phyloP scores from a whole-genome alignment of 2,329 filamentous ascomycete genomes.

The Lecanicillium sp. region DNA sequence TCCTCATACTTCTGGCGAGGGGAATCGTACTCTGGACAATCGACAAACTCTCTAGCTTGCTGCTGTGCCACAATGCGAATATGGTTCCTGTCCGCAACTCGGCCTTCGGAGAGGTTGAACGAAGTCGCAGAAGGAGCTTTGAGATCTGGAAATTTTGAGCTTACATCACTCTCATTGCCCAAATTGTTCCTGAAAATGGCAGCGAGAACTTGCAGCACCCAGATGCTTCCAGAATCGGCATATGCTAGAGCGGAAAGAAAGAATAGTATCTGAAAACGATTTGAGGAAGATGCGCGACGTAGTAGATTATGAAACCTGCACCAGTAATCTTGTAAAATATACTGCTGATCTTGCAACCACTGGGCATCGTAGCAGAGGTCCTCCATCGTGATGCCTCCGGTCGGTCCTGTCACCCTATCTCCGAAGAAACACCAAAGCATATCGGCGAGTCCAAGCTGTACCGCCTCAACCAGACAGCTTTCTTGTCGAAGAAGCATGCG shows the following conservation, averaged over 20 bases:
- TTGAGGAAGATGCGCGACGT: background rate
- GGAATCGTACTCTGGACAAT: background rate
- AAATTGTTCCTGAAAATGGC: background rate
- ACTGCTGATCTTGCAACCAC: background rate
- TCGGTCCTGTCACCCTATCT: background rate
- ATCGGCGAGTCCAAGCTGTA: background rate
- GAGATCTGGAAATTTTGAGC: no score
- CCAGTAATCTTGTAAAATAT: background rate
- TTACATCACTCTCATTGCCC: no score
- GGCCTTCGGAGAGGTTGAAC: background rate
- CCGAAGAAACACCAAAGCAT: background rate
- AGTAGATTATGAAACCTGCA: background rate
- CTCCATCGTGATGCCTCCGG: background rate
- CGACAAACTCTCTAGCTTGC: background rate
- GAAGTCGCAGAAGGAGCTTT: background rate
- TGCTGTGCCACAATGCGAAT: background rate
- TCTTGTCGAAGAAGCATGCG: background rate
- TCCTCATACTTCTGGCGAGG: background rate
- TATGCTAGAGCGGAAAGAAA: background rate
- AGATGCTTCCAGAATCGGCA: background rate
- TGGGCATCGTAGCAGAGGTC: background rate
- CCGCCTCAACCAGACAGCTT: background rate
- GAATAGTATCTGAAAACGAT: conserved; percentile 5
- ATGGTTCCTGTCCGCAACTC: background rate
- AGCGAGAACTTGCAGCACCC: background rate